A percentile compares a stretch with the other conserved stretches of the same genome.
Conservation (phyloP, 1,284 basidiomycete genomes). For the Irpex sp. region DNA sequence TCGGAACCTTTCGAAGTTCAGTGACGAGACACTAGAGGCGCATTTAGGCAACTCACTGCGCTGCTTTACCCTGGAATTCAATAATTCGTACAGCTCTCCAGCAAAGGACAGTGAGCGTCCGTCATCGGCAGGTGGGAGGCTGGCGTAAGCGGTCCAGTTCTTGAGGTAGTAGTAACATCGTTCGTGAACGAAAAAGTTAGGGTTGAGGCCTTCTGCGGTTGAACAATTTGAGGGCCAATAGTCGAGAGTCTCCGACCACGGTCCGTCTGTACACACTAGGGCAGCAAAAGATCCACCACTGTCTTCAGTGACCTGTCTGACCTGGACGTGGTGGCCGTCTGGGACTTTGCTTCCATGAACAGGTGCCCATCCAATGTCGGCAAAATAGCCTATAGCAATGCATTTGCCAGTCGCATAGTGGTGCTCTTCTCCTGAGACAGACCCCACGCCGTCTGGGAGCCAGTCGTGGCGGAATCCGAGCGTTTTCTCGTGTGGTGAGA, state of each 20-base stretch:
- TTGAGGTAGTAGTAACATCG: slow-evolving; percentile 7
- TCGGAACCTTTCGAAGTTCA: neutral
- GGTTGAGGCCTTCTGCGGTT: neutral
- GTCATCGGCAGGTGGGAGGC: neutral
- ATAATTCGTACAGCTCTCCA: slow-evolving; percentile 9
- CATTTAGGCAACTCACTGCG: neutral
- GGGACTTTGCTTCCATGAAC: neutral
- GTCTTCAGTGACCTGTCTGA: slow-evolving; percentile 2
- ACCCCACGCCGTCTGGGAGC: slow-evolving; percentile 8
- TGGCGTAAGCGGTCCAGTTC: neutral
- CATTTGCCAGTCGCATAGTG: slow-evolving; percentile 1
- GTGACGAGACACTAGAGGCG: neutral
- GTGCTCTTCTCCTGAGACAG: neutral
- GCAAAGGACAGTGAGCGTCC: slow-evolving; percentile 2
- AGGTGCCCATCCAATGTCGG: neutral
- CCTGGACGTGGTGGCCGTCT: neutral
- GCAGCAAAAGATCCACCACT: slow-evolving; percentile 4
- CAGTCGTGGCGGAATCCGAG: neutral
- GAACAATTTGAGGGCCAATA: neutral
- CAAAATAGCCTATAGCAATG: slow-evolving; percentile 7
- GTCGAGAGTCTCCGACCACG: neutral
- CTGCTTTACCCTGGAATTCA: slow-evolving; percentile 5
- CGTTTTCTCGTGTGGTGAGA: neutral
- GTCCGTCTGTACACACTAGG: neutral
- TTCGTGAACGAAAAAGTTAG: slow-evolving; percentile 7